Evolutionary conservation across 768 basidiomycete species (phyloP).

Genomic region (Hygrophorus pudorinus): DNA sequence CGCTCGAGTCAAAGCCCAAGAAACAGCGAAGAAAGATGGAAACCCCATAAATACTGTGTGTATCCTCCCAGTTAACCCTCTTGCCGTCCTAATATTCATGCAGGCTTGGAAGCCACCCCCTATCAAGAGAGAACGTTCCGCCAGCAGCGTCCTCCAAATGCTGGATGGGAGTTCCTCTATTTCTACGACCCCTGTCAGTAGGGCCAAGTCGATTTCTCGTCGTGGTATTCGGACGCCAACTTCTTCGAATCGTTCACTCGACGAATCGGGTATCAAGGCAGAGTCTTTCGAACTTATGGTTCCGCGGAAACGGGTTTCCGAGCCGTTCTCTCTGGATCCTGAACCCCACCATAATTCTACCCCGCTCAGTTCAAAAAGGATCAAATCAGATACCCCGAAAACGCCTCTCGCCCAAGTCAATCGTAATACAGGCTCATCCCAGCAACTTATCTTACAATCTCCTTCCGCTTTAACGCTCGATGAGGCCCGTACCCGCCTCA

Average conservation of each 20-base stretch:
- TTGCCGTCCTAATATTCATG: no score
- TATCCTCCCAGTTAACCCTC: background rate
- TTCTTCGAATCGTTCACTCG: no score
- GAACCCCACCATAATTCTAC: conserved; percentile 1
- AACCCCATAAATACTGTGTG: background rate
- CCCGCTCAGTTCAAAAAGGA: conserved; percentile 14
- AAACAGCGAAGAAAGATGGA: conserved; percentile 3
- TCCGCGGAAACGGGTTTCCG: background rate
- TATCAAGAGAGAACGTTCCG: no score
- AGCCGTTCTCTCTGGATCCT: no score
- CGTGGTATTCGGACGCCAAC: no score
- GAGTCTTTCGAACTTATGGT: no score
- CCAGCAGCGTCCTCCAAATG: no score
- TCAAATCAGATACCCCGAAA: conserved; percentile 16
- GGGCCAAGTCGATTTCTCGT: no score
- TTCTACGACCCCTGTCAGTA: no score
- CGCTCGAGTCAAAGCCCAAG: conserved; percentile 15
- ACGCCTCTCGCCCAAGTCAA: conserved; percentile 17
- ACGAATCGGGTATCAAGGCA: no score
- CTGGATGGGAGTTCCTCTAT: no score
- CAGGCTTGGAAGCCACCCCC: no score
- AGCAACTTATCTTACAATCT: background rate
- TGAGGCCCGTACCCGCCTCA: conserved; percentile 6
- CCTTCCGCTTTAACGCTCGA: conserved; percentile 7
- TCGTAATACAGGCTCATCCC: conserved; percentile 8